Evolutionary conservation across 1,284 basidiomycete genomes (phyloP), one percentile per base, ranked within the genome.

Genomic region (Kalmanozyma brasiliensis): DNA sequence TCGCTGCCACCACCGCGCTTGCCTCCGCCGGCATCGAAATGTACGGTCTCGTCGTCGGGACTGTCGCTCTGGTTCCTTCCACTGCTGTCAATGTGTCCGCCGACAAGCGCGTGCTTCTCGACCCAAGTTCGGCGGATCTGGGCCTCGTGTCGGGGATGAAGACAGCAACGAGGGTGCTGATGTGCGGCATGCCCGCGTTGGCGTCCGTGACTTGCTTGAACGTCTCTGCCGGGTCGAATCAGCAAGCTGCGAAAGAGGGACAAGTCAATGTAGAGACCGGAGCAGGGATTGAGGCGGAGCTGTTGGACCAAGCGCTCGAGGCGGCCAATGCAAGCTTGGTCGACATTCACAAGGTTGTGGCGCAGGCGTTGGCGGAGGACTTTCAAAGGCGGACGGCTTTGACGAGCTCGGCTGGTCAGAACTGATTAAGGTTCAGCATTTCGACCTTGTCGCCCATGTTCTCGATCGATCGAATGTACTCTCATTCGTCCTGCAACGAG

Each of bases 101-200:
- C 5, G 76, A 85, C 38, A 36, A 63, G 36, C 22, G 38, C 36
- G 40, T 51, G 87, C 88, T 83, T 85, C 83, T 95, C 26, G 94
- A 97, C 83, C 93, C 94, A 1, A 90, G 87, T 1, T 86, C 88
- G 41, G 85, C 87, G 40, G 93, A 94, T 90, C 29, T 64, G 2
- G 53, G 49, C 0, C 22, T 57, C 7, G 7, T 84, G 84, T 16
- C 89, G 86, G 62, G 49, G 1, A 53, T 64, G 51, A 66, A 56
- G 34, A 58, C 53, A 1, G 58, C 58, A 16, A 59, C 62, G 4
- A 53, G 68, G 6, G 49, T 96, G 14, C 87, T 91, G 0, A 82
- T 94, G 24, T 88, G 92, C 1, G 91, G 89, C 61, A 89, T 98
- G 85, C 94, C 95, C 45, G 94, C 94, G 0, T 85, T 98, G n/a